Evolutionary conservation across 1,284 basidiomycete genomes (phyloP).

Genomic region (Leucoagaricus sp.): DNA sequence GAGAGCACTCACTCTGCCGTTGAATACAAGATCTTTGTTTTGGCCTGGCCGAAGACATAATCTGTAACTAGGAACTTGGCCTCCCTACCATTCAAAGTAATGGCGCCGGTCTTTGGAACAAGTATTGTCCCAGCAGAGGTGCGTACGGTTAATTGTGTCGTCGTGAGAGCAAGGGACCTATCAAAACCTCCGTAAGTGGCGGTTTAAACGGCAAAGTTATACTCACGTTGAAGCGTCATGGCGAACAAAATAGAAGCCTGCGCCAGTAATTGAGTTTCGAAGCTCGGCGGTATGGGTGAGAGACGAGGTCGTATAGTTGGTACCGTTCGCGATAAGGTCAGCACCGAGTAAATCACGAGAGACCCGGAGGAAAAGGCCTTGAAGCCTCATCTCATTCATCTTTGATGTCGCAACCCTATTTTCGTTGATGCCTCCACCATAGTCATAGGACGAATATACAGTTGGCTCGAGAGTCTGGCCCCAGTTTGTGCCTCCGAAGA

Average conservation of each 20-base stretch:
- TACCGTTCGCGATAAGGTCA: constrained; percentile 43
- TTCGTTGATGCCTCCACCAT: constrained; percentile 55
- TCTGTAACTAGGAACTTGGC: constrained; percentile 53
- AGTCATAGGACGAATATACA: constrained; percentile 50
- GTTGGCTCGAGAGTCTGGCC: constrained; percentile 49
- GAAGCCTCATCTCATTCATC: constrained; percentile 57
- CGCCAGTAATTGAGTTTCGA: constrained; percentile 44
- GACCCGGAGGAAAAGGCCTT: constrained; percentile 53
- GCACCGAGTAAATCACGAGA: constrained; percentile 45
- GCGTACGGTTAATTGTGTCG: constrained; percentile 39
- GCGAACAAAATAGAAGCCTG: constrained; percentile 53
- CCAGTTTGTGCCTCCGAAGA: constrained; percentile 55
- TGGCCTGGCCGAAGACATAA: constrained; percentile 42
- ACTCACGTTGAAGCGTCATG: constrained; percentile 47
- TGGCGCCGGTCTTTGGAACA: constrained; percentile 37
- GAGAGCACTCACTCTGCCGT: constrained; percentile 44
- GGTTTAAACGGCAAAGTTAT: neutral
- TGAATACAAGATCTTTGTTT: constrained; percentile 43
- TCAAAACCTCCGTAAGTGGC: constrained; percentile 2
- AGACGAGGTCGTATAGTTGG: constrained; percentile 44
- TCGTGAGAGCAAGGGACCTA: constrained; percentile 41
- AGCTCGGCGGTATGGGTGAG: constrained; percentile 51
- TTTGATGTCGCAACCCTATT: constrained; percentile 49
- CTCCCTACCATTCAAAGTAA: constrained; percentile 49
- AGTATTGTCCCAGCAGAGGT: constrained; percentile 42